Conservation (phyloP, 176 grass and related monocot species). For the Aegilops speltoides region DNA sequence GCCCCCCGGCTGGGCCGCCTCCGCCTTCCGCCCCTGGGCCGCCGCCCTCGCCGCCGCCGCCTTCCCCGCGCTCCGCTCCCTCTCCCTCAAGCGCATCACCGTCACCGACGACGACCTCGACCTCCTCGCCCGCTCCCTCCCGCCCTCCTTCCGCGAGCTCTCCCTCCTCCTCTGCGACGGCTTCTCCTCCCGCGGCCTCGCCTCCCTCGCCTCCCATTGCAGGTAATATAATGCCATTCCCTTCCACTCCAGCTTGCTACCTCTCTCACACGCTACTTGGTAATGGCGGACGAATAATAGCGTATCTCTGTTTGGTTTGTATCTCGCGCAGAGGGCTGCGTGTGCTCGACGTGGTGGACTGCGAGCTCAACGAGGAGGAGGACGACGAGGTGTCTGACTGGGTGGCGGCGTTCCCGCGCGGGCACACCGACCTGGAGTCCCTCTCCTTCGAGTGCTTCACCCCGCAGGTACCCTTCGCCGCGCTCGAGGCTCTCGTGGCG, state of each 20-base stretch:
- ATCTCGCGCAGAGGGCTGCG: slow-evolving; percentile 38
- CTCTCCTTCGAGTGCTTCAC: slow-evolving; percentile 76
- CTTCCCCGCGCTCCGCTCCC: slow-evolving; percentile 48
- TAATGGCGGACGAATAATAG: background rate
- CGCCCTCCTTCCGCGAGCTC: slow-evolving; percentile 59
- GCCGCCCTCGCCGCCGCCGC: slow-evolving; percentile 38
- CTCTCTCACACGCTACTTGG: background rate
- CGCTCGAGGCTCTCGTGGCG: slow-evolving; percentile 65
- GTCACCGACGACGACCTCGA: slow-evolving; percentile 79
- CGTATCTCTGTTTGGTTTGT: background rate
- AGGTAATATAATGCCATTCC: slow-evolving; percentile 46
- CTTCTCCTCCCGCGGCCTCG: slow-evolving; percentile 76
- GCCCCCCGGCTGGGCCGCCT: slow-evolving; percentile 68
- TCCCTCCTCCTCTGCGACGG: slow-evolving; percentile 88
- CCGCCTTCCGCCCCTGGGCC: slow-evolving; percentile 71
- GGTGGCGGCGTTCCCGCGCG: slow-evolving; percentile 65
- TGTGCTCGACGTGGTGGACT: slow-evolving; percentile 78
- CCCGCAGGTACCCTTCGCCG: slow-evolving; percentile 39
- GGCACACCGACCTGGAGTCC: slow-evolving; percentile 51
- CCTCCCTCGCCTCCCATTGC: slow-evolving; percentile 73
- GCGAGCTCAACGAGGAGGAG: slow-evolving; percentile 56
- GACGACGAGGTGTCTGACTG: slow-evolving; percentile 54
- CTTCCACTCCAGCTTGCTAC: background rate
- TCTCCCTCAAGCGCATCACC: slow-evolving; percentile 86
- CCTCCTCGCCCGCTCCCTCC: slow-evolving; percentile 49